These are phyloP conservation scores for Leccinum pachyderme DNA, from an alignment of 1,284 basidiomycete species.

Conservation along the genomic window DNA sequence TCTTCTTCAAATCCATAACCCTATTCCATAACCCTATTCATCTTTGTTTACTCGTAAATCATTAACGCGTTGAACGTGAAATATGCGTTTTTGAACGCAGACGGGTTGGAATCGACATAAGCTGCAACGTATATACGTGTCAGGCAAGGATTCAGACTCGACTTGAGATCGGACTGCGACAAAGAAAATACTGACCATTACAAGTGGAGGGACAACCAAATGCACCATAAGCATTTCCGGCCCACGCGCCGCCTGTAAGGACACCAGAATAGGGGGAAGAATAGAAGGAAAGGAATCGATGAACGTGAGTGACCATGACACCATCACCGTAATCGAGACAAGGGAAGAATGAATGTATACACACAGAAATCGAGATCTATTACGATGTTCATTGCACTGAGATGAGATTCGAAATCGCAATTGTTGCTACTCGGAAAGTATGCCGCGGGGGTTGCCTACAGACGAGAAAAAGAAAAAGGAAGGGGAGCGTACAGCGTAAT, in stretches of 20 bases:
- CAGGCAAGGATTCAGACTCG: background rate
- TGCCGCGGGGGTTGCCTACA: conserved; percentile 21
- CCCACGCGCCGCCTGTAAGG: conserved; percentile 41
- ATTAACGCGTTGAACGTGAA: conserved; percentile 23
- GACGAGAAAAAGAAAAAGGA: background rate
- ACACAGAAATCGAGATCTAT: conserved; percentile 27
- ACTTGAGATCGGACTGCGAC: background rate
- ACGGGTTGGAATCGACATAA: conserved; percentile 14
- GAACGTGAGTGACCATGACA: background rate
- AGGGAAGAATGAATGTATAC: conserved; percentile 1
- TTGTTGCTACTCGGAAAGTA: conserved; percentile 21
- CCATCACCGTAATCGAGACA: background rate
- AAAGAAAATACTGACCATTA: conserved; percentile 26
- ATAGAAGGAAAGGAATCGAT: background rate
- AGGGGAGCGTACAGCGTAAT: background rate
- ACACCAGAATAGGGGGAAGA: background rate
- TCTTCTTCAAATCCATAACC: background rate
- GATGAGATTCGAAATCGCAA: conserved; percentile 21
- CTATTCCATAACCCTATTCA: background rate
- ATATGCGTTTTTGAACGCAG: conserved; percentile 18
- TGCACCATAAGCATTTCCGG: conserved; percentile 28
- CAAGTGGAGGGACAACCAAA: conserved; percentile 37
- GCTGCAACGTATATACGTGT: conserved; percentile 5
- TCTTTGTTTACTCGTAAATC: conserved; percentile 16
- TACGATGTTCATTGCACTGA: conserved; percentile 22